Conservation (phyloP, 2,329 filamentous ascomycete species). For the Penicillium sp. region DNA sequence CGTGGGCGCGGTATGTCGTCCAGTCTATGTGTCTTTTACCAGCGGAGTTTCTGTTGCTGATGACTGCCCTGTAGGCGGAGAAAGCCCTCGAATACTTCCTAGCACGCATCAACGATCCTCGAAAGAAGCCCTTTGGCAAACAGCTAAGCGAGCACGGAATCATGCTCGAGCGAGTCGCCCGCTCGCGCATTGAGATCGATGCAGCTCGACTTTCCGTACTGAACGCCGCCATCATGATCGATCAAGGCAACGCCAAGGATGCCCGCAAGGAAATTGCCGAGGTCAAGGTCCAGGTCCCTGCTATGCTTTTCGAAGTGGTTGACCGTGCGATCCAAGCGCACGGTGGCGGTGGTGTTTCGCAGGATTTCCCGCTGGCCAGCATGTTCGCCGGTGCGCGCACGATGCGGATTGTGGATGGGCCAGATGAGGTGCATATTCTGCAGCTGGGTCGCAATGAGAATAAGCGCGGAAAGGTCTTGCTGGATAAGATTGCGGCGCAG, state of each 20-base stretch:
- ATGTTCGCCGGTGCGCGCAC: constrained; percentile 84
- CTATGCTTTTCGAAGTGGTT: constrained; percentile 81
- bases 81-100: constrained; percentile 93
- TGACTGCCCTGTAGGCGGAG: constrained; percentile 62
- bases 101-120: constrained; percentile 87
- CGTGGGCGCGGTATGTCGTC: constrained; percentile 67
- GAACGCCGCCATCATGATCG: constrained; percentile 94
- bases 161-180: constrained; percentile 92
- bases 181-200: constrained; percentile 91
- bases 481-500: constrained; percentile 11
- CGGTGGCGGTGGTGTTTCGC: constrained; percentile 86
- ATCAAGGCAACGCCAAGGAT: constrained; percentile 83
- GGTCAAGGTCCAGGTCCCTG: constrained; percentile 92
- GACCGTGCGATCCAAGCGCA: constrained; percentile 94
- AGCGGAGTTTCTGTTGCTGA: neutral
- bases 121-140: constrained; percentile 90
- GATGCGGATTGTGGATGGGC: constrained; percentile 85
- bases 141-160: constrained; percentile 86
- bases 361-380: constrained; percentile 88
- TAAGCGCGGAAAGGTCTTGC: constrained; percentile 48
- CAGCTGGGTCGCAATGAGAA: constrained; percentile 62
- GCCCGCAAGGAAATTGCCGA: constrained; percentile 92
- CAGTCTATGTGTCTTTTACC: neutral
- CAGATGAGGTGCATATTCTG: constrained; percentile 88
- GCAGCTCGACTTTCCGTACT: constrained; percentile 86